Percentiles rank a stretch among this genome's conserved stretches.
These are phyloP conservation scores for Neonectria sp. DNA, from an alignment of 2,329 filamentous ascomycete genomes.

Conservation along the genomic window DNA sequence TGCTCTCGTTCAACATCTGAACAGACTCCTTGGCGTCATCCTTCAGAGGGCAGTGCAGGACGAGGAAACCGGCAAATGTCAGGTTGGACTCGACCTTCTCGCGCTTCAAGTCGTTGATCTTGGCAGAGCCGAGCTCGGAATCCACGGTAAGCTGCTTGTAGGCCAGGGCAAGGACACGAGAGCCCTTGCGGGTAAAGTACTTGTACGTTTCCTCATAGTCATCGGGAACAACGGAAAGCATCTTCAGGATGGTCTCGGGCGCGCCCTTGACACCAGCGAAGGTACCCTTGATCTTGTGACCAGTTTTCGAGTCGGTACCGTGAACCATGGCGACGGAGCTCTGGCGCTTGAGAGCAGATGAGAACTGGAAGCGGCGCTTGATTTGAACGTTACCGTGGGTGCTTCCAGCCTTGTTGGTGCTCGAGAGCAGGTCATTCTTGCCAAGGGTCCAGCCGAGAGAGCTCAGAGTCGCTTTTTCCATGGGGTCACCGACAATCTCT, in stretches of 20 bases:
- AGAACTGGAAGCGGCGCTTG: conserved; percentile 98
- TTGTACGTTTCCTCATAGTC: conserved; percentile 99
- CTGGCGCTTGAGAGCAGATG: conserved; percentile 94
- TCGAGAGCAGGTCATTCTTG: conserved; percentile 86
- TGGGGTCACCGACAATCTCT: conserved; percentile 96
- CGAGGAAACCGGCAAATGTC: conserved; percentile 93
- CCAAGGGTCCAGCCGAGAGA: conserved; percentile 96
- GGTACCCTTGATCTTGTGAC: conserved; percentile 84
- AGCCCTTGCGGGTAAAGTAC: conserved; percentile 96
- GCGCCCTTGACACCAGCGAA: conserved; percentile 98
- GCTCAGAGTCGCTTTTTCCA: conserved; percentile 95
- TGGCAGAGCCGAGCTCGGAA: conserved; percentile 84
- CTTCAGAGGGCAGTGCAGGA: conserved; percentile 95
- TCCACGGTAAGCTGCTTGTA: conserved; percentile 93
- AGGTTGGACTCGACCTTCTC: conserved; percentile 91
- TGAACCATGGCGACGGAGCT: conserved; percentile 92
- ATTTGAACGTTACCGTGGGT: conserved; percentile 85
- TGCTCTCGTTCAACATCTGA: conserved; percentile 98
- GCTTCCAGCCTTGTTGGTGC: conserved; percentile 60
- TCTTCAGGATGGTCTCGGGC: conserved; percentile 95
- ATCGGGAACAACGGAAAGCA: conserved; percentile 85
- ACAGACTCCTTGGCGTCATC: conserved; percentile 95
- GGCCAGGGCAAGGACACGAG: conserved; percentile 91
- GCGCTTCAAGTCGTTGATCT: conserved; percentile 94
- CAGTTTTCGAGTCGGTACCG: conserved; percentile 78